These are phyloP conservation scores for Apiosordaria backusii DNA, from an alignment of 495 filamentous ascomycete species.

Conservation along the genomic window DNA sequence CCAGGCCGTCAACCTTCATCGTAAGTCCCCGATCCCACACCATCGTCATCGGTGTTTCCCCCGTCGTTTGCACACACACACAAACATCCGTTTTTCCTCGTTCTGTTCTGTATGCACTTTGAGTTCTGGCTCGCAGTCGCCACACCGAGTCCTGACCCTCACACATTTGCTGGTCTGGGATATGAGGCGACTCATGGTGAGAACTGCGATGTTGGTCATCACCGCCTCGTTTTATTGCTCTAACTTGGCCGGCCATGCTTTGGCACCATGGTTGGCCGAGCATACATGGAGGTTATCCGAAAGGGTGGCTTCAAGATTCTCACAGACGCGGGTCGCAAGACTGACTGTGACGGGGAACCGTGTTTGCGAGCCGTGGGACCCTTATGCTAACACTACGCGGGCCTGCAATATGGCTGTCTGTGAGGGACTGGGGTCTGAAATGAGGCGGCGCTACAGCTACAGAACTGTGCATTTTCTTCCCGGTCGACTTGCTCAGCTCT, in stretches of 20 bases:
- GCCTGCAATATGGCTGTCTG: no score
- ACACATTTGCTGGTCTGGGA: not conserved
- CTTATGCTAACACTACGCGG: not conserved
- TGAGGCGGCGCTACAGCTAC: not conserved
- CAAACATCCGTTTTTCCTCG: not conserved
- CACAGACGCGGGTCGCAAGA: no score
- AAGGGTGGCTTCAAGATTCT: no score
- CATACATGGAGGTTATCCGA: no score
- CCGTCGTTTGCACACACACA: not conserved
- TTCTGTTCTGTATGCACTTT: not conserved
- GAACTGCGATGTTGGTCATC: not conserved
- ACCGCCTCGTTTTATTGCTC: not conserved
- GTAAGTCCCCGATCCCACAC: not conserved
- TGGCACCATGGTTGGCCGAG: not conserved
- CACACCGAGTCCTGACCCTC: not conserved
- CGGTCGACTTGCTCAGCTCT: not conserved
- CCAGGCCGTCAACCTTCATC: no score
- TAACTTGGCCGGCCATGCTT: not conserved
- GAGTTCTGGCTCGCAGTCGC: not conserved
- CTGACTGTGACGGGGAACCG: no score
- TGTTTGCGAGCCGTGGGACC: not conserved
- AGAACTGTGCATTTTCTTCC: not conserved
- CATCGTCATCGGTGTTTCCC: not conserved
- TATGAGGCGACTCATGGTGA: not conserved
- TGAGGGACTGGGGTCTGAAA: not conserved